Percentiles rank a stretch among this genome's conserved stretches.
Conservation (phyloP, 371 early-diverging fungal genomes). For the Sporodiniella umbellata region DNA sequence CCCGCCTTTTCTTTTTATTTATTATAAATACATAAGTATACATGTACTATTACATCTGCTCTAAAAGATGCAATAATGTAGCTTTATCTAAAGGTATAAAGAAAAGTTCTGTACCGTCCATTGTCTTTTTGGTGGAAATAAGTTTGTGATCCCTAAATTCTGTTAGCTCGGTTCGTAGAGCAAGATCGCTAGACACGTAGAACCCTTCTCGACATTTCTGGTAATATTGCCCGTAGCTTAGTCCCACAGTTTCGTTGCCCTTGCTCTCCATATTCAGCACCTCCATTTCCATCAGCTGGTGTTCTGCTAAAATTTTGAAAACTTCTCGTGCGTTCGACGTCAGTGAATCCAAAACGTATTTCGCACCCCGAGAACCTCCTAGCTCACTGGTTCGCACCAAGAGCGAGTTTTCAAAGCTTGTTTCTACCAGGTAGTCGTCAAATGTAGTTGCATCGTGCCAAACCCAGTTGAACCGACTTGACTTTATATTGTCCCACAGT, state of each 20-base stretch:
- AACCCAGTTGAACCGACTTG: constrained; percentile 72
- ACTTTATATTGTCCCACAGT: constrained; percentile 79
- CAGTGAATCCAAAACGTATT: constrained; percentile 80
- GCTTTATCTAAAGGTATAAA: constrained; percentile 74
- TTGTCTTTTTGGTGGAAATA: constrained; percentile 60
- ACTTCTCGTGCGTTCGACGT: constrained; percentile 80
- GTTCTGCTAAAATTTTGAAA: constrained; percentile 71
- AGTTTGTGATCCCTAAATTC: constrained; percentile 93
- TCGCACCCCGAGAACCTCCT: constrained; percentile 67
- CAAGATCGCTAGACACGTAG: constrained; percentile 74
- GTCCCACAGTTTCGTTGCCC: constrained; percentile 44
- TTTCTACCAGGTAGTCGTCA: constrained; percentile 76
- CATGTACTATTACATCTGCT: constrained; percentile 44
- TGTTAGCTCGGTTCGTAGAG: constrained; percentile 81
- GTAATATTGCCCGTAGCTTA: constrained; percentile 65
- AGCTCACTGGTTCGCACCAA: constrained; percentile 55
- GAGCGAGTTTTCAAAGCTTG: constrained; percentile 76
- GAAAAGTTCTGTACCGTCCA: constrained; percentile 79
- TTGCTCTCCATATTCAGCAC: constrained; percentile 32
- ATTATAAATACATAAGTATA: constrained; percentile 6
- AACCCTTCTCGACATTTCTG: constrained; percentile 77
- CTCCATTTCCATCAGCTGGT: constrained; percentile 65
- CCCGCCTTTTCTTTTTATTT: background rate
- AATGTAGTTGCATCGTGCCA: constrained; percentile 93
- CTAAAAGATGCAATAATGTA: constrained; percentile 60